Conservation (phyloP, 352 stramenopile genomes). For the Lagenidium giganteum region DNA sequence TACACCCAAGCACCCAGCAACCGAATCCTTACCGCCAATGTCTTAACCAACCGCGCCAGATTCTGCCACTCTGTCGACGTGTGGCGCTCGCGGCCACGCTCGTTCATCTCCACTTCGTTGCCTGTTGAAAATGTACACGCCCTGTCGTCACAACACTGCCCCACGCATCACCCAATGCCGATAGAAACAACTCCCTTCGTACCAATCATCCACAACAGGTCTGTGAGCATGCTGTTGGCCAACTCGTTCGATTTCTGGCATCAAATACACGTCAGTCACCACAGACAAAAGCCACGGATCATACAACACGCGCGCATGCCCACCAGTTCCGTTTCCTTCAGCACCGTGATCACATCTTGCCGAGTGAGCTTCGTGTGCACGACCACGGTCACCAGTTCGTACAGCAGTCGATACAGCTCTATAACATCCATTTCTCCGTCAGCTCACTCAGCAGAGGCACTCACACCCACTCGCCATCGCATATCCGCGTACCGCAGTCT, state of each 20-base stretch:
- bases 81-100: slow-evolving; percentile 63
- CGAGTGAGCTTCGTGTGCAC: slow-evolving; percentile 62
- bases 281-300: not conserved
- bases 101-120: slow-evolving; percentile 72
- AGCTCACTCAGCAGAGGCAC: too few species aligned
- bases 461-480: too few species aligned
- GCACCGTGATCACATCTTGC: slow-evolving; percentile 60
- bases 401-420: slow-evolving; percentile 64
- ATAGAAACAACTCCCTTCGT: not conserved
- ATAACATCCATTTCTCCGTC: too few species aligned
- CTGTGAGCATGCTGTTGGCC: too few species aligned
- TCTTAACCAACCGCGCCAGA: slow-evolving; percentile 54
- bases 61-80: slow-evolving; percentile 67
- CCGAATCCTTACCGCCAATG: slow-evolving; percentile 30
- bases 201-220: slow-evolving; percentile 71
- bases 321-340: slow-evolving; percentile 68
- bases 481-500: too few species aligned
- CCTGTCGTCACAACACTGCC: not conserved
- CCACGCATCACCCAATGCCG: not conserved
- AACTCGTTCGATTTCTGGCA: too few species aligned
- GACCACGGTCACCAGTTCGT: slow-evolving; percentile 75
- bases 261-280: not conserved
- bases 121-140: slow-evolving; percentile 7
- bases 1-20: not conserved
- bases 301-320: not conserved